phyloP scores from a whole-genome alignment of 192 early-diverging fungal species.

The Endogone sp. region DNA sequence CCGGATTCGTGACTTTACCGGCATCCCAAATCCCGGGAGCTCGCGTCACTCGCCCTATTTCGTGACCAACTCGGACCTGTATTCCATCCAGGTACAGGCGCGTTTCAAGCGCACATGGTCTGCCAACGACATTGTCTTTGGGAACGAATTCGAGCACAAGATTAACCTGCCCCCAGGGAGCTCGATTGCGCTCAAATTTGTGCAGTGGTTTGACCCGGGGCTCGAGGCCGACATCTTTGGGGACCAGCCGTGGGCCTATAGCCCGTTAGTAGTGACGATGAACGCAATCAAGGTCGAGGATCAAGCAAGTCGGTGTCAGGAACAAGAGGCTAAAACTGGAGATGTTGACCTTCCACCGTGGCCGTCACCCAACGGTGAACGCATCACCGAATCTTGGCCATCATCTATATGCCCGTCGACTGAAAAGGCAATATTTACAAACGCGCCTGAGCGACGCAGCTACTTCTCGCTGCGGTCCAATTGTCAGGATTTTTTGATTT shows the following conservation, averaged over 20 bases:
- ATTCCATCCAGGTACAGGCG: conserved; percentile 68
- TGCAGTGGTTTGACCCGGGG: conserved; percentile 73
- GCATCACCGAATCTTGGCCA: conserved; percentile 17
- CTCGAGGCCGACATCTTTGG: conserved; percentile 64
- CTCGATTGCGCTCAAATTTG: conserved; percentile 69
- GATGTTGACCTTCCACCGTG: conserved; percentile 18
- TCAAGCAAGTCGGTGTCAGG: too few relatives aligned
- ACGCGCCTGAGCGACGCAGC: conserved; percentile 36
- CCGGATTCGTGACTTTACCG: conserved; percentile 63
- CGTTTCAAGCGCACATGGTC: conserved; percentile 67
- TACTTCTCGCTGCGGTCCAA: conserved; percentile 6
- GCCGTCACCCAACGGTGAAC: conserved; percentile 35
- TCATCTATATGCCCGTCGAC: conserved; percentile 2
- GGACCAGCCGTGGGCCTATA: conserved; percentile 70
- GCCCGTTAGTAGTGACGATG: conserved; percentile 69
- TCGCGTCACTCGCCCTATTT: conserved; percentile 48
- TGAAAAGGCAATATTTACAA: conserved; percentile 20
- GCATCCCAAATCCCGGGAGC: conserved; percentile 16
- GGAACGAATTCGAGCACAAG: conserved; percentile 70
- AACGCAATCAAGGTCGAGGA: conserved; percentile 69
- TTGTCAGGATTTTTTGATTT: conserved; percentile 24
- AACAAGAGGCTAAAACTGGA: conserved; percentile 21
- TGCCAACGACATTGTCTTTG: conserved; percentile 71
- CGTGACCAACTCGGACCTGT: conserved; percentile 52
- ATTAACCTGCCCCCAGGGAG: conserved; percentile 62